Conservation (phyloP, 768 basidiomycete species). For the Lepiota brunneoincarnata region DNA sequence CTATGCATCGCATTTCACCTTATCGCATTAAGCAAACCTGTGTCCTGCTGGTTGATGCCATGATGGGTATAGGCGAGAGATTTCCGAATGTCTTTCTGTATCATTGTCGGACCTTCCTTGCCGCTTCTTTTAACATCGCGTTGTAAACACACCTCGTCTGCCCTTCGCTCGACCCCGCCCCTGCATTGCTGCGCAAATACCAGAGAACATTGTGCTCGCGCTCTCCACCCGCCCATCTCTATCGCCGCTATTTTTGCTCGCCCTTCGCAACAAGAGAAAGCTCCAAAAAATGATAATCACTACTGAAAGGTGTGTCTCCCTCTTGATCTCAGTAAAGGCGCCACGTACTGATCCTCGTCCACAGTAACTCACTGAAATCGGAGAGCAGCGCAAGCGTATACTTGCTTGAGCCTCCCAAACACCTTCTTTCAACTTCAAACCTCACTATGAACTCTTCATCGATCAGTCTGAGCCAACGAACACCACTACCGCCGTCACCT, state of each 20-base stretch:
- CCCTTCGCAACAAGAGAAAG: no score
- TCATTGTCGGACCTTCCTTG: no score
- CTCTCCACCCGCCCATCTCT: no score
- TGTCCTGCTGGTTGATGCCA: background rate
- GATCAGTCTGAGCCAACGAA: constrained; percentile 16
- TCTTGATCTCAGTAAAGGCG: background rate
- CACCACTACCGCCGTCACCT: constrained; percentile 25
- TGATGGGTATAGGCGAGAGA: no score
- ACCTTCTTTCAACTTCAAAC: background rate
- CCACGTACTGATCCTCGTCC: background rate
- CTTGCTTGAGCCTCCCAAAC: constrained; percentile 8
- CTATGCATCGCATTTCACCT: constrained; percentile 1
- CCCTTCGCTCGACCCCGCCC: no score
- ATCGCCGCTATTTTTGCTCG: no score
- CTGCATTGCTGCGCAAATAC: no score
- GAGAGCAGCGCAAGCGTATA: constrained; percentile 10
- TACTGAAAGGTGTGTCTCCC: background rate
- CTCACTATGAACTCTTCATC: constrained; percentile 11
- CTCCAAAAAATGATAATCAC: background rate
- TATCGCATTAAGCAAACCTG: background rate
- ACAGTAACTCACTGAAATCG: constrained; percentile 9
- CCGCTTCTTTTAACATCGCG: no score
- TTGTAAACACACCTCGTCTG: no score
- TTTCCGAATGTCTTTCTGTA: no score
- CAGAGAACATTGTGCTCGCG: no score